Conservation (phyloP, 352 stramenopile genomes). For the Globisporangium megalacanthum region DNA sequence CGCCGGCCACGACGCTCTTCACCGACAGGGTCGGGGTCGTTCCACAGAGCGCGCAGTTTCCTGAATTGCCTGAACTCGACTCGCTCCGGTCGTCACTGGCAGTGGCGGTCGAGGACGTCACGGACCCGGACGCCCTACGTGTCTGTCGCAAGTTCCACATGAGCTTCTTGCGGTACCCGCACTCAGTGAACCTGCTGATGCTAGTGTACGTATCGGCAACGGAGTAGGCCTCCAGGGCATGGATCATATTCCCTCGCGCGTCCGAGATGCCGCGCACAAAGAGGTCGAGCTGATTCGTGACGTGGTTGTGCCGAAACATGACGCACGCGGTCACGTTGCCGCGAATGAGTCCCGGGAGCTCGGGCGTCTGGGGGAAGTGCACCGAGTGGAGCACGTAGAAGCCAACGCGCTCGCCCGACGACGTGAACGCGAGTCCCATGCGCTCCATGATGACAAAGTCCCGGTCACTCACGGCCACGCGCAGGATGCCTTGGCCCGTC, state of each 20-base stretch:
- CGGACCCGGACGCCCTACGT: conserved; percentile 2
- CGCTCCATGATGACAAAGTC: conserved; percentile 57
- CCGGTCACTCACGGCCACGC: conserved; percentile 37
- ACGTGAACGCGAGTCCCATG: conserved; percentile 31
- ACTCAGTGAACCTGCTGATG: conserved; percentile 20
- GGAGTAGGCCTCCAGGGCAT: conserved; percentile 18
- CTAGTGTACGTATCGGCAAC: conserved; percentile 24
- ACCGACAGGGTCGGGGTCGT: background rate
- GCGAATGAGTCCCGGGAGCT: conserved; percentile 20
- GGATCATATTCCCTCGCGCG: conserved; percentile 26
- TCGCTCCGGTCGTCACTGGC: conserved; percentile 8
- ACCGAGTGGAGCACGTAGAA: conserved; percentile 60
- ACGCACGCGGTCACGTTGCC: conserved; percentile 29
- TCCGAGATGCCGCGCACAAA: conserved; percentile 30
- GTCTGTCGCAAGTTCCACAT: conserved; percentile 16
- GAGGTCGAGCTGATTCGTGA: conserved; percentile 6
- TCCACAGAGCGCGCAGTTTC: conserved; percentile 6
- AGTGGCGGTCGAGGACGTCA: background rate
- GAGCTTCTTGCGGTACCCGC: conserved; percentile 32
- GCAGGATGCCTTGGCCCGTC: conserved; percentile 4
- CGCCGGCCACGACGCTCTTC: background rate
- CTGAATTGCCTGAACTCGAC: background rate
- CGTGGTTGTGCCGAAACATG: conserved; percentile 29
- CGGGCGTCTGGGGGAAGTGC: conserved; percentile 25
- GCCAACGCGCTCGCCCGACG: conserved; percentile 34